Conservation (phyloP, 2,329 filamentous ascomycete genomes). For the Aspergillus felis region DNA sequence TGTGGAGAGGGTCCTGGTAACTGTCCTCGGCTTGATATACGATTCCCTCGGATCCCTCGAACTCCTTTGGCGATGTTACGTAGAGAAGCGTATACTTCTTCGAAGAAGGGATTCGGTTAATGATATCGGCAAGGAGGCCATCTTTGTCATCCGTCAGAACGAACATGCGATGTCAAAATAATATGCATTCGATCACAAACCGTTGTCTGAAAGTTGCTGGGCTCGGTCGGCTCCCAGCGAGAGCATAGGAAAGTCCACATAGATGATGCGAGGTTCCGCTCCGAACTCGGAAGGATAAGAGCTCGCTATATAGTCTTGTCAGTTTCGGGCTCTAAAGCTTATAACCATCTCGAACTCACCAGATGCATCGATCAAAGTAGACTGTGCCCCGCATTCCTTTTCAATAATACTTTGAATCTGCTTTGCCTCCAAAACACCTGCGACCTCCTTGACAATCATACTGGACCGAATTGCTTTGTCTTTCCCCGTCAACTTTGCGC, state of each 20-base stretch:
- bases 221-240: conserved; percentile 32
- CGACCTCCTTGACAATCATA: conserved; percentile 51
- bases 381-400: conserved; percentile 45
- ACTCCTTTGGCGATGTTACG: conserved; percentile 57
- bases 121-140: conserved; percentile 45
- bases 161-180: background rate
- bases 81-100: conserved; percentile 73
- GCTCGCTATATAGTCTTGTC: conserved; percentile 30
- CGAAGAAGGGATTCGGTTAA: conserved; percentile 45
- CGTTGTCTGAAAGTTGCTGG: conserved; percentile 41
- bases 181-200: conserved; percentile 25
- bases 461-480: conserved; percentile 52
- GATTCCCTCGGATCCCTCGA: conserved; percentile 24
- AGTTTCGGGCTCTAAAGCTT: conserved; percentile 5
- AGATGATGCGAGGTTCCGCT: conserved; percentile 40
- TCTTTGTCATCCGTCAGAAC: conserved; percentile 29
- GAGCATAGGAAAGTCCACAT: conserved; percentile 44
- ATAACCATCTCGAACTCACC: conserved; percentile 26
- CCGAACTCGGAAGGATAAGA: conserved; percentile 37
- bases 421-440: conserved; percentile 46
- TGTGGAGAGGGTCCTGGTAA: conserved; percentile 57
- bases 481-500: conserved; percentile 46
- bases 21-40: conserved; percentile 63
- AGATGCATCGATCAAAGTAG: conserved; percentile 42
- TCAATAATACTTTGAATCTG: conserved; percentile 42